These are phyloP conservation scores for Rubia tinctorum DNA, from an alignment of 305 asterid species.

Conservation along the genomic window DNA sequence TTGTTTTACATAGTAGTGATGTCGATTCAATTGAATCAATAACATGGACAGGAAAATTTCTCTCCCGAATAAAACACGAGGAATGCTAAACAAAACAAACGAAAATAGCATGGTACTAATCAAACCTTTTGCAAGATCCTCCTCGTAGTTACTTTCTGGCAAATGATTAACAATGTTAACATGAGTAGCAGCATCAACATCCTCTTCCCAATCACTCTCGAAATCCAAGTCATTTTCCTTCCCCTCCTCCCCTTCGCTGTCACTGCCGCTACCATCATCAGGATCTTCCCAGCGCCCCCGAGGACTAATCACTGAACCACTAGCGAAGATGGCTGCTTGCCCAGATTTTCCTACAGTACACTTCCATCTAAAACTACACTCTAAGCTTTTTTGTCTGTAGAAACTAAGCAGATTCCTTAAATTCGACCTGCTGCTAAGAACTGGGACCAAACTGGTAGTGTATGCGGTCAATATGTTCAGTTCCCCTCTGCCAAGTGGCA, in stretches of 20 bases:
- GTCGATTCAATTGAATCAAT: background rate
- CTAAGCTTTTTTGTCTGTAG: slow-evolving; percentile 17
- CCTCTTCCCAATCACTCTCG: slow-evolving; percentile 70
- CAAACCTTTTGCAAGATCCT: slow-evolving; percentile 54
- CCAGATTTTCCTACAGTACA: slow-evolving; percentile 15
- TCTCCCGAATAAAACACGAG: background rate
- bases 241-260: slow-evolving; percentile 32
- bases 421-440: slow-evolving; percentile 14
- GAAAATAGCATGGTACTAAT: background rate
- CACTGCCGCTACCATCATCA: slow-evolving; percentile 69
- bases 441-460: background rate
- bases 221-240: slow-evolving; percentile 62
- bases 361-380: slow-evolving; percentile 18
- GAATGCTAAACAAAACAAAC: background rate
- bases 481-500: slow-evolving; percentile 2
- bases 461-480: background rate
- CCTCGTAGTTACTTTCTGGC: slow-evolving; percentile 43
- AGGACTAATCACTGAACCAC: slow-evolving; percentile 13
- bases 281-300: slow-evolving; percentile 70
- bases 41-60: background rate
- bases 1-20: background rate
- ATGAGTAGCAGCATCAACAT: slow-evolving; percentile 22
- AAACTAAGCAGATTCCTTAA: slow-evolving; percentile 21
- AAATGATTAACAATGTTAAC: slow-evolving; percentile 25
- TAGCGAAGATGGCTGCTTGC: slow-evolving; percentile 14